Base-by-base conservation (phyloP, 2,329 filamentous ascomycete species). In the Xylariaceae sp. region DNA sequence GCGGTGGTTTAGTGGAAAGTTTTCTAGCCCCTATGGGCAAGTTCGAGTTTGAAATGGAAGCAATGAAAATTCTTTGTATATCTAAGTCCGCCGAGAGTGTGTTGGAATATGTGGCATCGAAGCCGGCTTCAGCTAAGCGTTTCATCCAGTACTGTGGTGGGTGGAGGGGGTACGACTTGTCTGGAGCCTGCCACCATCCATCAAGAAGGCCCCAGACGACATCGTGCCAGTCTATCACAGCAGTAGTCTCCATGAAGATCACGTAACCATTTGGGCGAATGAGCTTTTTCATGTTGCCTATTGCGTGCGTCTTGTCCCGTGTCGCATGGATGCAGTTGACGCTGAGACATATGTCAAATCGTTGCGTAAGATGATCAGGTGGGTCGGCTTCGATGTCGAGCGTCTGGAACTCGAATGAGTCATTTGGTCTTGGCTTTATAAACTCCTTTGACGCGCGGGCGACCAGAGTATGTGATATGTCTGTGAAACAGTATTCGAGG, bases 401-500 rank as follows among this genome's bases (percentile, higher is more conserved):
- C 0, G 61, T 56, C 3, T 47, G 44, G 42, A 65, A 72, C 0
- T 50, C 45, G 60, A 71, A 68, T n/a, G n/a, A n/a, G n/a, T n/a
- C n/a, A n/a, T n/a, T n/a, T 16, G 49, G 51, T 1, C 48, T 40
- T 22, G 69, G 66, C 17, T 61, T 58, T 14, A 55, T 56, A n/a
- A 38, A 53, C 13, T 5, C 34, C 17, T 50, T 48, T 13, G 34
- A 33, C 1, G 70, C 64, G 13, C 56, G 53, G 0, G 60, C 45
- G 3, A 73, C 66, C 2, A 73, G 60, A 0, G 65, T 63, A 0
- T 62, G 47, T 0, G 73, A 70, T 1, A 77, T 40, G 43, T 77
- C 74, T 5, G 73, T 75, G 51, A 75, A 72, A 1, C 67, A 71
- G 48, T 76, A 75, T n/a, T 68, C 60, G 18, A 75, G 59, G 0